These are phyloP conservation scores for Mycena sp. DNA, from an alignment of 1,284 basidiomycete species.

Conservation along the genomic window DNA sequence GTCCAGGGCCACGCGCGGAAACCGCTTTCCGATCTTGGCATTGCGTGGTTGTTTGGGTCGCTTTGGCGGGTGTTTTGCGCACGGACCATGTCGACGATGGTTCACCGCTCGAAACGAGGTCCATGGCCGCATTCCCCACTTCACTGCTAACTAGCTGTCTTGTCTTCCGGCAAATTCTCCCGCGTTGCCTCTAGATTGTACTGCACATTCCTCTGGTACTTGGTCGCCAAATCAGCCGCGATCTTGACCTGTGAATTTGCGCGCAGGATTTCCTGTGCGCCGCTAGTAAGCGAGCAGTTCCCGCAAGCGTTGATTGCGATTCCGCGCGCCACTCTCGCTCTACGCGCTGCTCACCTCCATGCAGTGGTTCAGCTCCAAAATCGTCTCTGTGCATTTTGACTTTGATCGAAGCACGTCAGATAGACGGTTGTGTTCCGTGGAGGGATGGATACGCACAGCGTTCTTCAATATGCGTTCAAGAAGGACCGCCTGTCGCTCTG, in stretches of 20 bases:
- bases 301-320: not conserved
- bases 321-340: too few species aligned
- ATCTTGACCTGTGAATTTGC: constrained; percentile 78
- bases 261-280: constrained; percentile 69
- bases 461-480: constrained; percentile 93
- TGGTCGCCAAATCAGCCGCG: constrained; percentile 80
- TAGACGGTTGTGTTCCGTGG: too few species aligned
- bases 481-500: constrained; percentile 89
- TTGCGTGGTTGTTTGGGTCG: not conserved
- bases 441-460: constrained; percentile 63
- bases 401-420: constrained; percentile 36
- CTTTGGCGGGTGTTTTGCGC: constrained; percentile 5
- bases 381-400: constrained; percentile 84
- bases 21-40: not conserved
- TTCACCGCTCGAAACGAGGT: not conserved
- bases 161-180: not conserved
- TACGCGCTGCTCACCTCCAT: constrained; percentile 74
- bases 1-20: too few species aligned
- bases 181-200: constrained; percentile 81
- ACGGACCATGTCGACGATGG: constrained; percentile 3
- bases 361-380: constrained; percentile 82
- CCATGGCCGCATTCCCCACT: too few species aligned
- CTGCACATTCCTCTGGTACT: constrained; percentile 87
- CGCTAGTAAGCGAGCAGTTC: not conserved
- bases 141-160: too few species aligned